Conservation (phyloP, 352 stramenopile genomes). For the Phytophthora macrochlamydospora region DNA sequence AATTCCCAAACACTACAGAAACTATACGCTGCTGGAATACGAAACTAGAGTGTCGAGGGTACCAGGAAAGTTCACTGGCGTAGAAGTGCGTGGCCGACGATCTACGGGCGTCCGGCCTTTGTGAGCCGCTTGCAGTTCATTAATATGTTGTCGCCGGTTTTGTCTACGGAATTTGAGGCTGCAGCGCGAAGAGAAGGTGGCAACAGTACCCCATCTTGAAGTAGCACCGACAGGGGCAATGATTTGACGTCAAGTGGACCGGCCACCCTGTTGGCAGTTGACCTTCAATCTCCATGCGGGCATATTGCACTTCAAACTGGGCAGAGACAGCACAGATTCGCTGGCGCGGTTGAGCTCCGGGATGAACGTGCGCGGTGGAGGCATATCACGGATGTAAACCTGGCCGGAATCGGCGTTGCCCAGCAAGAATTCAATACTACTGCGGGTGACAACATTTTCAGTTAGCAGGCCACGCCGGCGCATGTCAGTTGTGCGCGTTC, state of each 20-base stretch:
- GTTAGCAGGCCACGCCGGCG: slow-evolving; percentile 3
- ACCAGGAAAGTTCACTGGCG: not conserved
- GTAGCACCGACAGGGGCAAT: slow-evolving; percentile 5
- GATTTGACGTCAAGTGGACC: not conserved
- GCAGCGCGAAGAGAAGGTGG: not conserved
- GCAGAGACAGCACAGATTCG: not conserved
- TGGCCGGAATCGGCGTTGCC: slow-evolving; percentile 1
- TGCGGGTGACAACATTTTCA: not conserved
- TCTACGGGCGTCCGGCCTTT: not conserved
- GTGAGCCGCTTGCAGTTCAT: not conserved
- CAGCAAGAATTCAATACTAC: slow-evolving; percentile 10
- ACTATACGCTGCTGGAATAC: too few species aligned
- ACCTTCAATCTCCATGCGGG: slow-evolving; percentile 15
- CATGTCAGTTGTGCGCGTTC: slow-evolving; percentile 2
- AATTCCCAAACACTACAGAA: too few species aligned
- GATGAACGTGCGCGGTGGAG: not conserved
- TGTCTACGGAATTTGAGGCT: not conserved
- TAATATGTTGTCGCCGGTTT: not conserved
- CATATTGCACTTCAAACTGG: slow-evolving; percentile 8
- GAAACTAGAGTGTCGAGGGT: too few species aligned
- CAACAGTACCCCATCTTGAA: slow-evolving; percentile 11
- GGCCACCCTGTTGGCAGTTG: not conserved
- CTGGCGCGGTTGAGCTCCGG: not conserved
- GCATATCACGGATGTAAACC: slow-evolving; percentile 5
- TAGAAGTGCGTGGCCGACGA: not conserved